Evolutionary conservation across 495 filamentous ascomycete species (phyloP).

Genomic region (Aspergillus ostianus): DNA sequence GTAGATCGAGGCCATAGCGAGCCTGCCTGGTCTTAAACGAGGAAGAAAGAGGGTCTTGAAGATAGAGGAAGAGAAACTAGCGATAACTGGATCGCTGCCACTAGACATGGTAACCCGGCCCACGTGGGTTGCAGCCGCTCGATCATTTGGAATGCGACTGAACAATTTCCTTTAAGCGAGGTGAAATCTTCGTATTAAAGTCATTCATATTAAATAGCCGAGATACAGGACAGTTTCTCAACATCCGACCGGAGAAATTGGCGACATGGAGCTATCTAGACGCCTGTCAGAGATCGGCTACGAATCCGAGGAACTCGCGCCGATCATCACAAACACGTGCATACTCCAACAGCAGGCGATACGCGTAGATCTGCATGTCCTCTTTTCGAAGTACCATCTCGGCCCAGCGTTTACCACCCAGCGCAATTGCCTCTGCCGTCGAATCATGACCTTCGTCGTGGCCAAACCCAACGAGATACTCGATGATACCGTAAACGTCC

Average conservation of each 20-base stretch:
- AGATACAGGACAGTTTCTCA: no score
- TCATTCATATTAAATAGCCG: no score
- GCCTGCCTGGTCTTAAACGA: neutral
- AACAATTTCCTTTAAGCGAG: no score
- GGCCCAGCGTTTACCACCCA: constrained; percentile 42
- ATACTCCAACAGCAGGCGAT: constrained; percentile 45
- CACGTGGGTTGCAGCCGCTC: no score
- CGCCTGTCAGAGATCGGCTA: neutral
- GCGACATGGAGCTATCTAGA: no score
- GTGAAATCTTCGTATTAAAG: no score
- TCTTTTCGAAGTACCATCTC: constrained; percentile 33
- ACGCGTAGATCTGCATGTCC: constrained; percentile 42
- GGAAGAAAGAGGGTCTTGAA: neutral
- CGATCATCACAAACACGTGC: constrained; percentile 20
- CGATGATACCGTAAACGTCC: constrained; percentile 42
- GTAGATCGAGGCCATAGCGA: constrained; percentile 6
- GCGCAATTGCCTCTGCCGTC: constrained; percentile 42
- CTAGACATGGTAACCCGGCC: no score
- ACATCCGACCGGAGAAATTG: no score
- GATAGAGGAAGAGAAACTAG: neutral
- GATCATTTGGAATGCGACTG: no score
- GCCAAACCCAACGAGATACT: constrained; percentile 29
- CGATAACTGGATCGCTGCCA: neutral
- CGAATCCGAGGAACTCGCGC: constrained; percentile 9
- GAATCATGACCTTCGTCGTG: constrained; percentile 22